phyloP scores from a whole-genome alignment of 352 stramenopile genomes.

The Pythium chondricola region DNA sequence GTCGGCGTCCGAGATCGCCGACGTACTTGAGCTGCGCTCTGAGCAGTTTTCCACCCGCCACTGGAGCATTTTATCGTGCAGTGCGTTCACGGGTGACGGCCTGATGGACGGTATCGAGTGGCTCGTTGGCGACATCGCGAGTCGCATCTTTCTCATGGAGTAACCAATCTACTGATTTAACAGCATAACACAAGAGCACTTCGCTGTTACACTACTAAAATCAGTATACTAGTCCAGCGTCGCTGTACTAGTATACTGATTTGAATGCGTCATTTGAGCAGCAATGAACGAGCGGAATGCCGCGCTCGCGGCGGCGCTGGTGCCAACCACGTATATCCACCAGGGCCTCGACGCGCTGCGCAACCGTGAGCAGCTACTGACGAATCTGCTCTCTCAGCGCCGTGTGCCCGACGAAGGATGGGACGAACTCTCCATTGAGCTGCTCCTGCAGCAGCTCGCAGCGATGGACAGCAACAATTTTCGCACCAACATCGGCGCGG shows the following conservation, averaged over 20 bases:
- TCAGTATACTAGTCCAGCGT: background rate
- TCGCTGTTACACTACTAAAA: background rate
- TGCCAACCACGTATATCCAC: slow-evolving; percentile 63
- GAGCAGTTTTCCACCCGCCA: slow-evolving; percentile 81
- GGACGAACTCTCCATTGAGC: slow-evolving; percentile 86
- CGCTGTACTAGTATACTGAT: background rate
- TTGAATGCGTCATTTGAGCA: background rate
- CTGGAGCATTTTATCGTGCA: slow-evolving; percentile 94
- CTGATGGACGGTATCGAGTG: slow-evolving; percentile 97
- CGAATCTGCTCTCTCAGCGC: slow-evolving; percentile 74
- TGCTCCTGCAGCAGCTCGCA: slow-evolving; percentile 81
- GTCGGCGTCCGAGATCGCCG: slow-evolving; percentile 86
- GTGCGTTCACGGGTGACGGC: slow-evolving; percentile 93
- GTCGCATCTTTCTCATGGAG: slow-evolving; percentile 94
- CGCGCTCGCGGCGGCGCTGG: slow-evolving; percentile 44
- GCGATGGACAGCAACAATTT: slow-evolving; percentile 97
- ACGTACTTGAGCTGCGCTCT: slow-evolving; percentile 78
- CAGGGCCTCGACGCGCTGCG: slow-evolving; percentile 68
- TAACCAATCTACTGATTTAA: slow-evolving; percentile 20
- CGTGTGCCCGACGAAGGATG: slow-evolving; percentile 83
- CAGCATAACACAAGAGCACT: background rate
- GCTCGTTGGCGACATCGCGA: slow-evolving; percentile 95
- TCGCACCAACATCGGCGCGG: slow-evolving; percentile 85
- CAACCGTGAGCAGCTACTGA: slow-evolving; percentile 64
- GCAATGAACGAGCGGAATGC: slow-evolving; percentile 46